phyloP scores from a whole-genome alignment of 2,329 filamentous ascomycete species.

The Uncinocarpus reesii region DNA sequence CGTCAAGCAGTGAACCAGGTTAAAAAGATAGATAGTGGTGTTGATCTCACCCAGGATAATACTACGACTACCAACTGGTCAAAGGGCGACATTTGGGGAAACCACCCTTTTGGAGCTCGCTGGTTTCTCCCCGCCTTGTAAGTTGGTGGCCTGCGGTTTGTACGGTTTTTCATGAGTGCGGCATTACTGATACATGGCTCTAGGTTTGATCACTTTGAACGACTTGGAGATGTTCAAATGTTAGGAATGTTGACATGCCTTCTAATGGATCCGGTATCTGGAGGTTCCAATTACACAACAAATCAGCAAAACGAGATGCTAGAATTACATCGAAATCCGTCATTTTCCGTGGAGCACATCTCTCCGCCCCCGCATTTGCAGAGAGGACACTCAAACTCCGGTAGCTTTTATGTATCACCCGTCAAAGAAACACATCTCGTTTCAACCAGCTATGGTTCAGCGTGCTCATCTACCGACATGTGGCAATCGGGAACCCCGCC shows the following conservation, averaged over 20 bases:
- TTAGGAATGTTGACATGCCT: constrained; percentile 56
- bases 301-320: neutral
- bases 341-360: constrained; percentile 41
- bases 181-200: neutral
- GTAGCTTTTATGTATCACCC: constrained; percentile 17
- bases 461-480: constrained; percentile 42
- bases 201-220: constrained; percentile 49
- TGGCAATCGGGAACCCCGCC: constrained; percentile 43
- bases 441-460: constrained; percentile 36
- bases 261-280: constrained; percentile 40
- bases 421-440: constrained; percentile 26
- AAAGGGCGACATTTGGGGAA: constrained; percentile 44
- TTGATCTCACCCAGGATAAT: constrained; percentile 26
- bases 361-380: constrained; percentile 34
- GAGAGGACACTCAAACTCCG: constrained; percentile 7
- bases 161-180: neutral
- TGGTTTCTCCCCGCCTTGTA: constrained; percentile 48
- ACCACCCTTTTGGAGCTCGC: constrained; percentile 45
- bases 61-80: neutral
- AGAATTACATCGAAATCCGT: constrained; percentile 36
- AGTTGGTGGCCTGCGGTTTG: neutral
- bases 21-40: constrained; percentile 26
- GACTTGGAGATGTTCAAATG: constrained; percentile 53
- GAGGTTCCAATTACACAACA: constrained; percentile 14
- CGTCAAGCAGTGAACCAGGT: constrained; percentile 48